phyloP scores from a whole-genome alignment of 192 early-diverging fungal species.

The Martensiomyces pterosporus region DNA sequence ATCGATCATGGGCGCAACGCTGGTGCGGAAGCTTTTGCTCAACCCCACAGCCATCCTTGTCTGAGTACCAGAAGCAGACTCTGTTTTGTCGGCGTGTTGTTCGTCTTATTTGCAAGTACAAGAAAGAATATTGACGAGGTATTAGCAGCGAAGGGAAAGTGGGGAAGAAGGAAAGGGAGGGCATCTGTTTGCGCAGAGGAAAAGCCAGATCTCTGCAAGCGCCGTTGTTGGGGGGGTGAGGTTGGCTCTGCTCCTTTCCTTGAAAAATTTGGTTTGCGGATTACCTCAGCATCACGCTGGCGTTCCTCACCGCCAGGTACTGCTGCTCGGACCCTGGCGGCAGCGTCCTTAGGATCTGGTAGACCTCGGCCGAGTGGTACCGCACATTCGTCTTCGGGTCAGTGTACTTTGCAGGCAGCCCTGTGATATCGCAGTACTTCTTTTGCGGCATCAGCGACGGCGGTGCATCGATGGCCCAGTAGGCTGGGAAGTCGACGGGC shows the following conservation, averaged over 20 bases:
- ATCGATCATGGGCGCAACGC: constrained; percentile 75
- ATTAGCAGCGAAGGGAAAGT: no score
- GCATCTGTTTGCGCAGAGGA: no score
- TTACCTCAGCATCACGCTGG: constrained; percentile 67
- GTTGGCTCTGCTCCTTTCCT: no score
- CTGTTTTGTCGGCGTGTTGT: no score
- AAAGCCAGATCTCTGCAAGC: no score
- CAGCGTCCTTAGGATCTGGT: constrained; percentile 67
- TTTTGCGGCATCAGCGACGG: constrained; percentile 79
- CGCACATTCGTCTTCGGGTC: constrained; percentile 83
- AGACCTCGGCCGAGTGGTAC: constrained; percentile 79
- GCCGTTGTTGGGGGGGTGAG: no score
- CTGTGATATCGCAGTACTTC: constrained; percentile 91
- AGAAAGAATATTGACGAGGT: neutral
- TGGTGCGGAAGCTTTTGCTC: constrained; percentile 34
- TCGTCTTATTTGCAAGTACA: no score
- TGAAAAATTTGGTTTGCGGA: neutral
- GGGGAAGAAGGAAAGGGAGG: no score
- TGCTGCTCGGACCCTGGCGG: constrained; percentile 74
- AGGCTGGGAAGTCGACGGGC: constrained; percentile 63
- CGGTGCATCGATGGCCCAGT: constrained; percentile 78
- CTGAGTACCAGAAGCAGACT: no score
- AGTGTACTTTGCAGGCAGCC: constrained; percentile 77
- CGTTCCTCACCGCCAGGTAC: constrained; percentile 75
- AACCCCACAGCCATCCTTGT: no score